Percentiles rank a stretch among this genome's conserved stretches.
phyloP scores from a whole-genome alignment of 345 rosid genomes.

The Aquilaria yunnanensis region DNA sequence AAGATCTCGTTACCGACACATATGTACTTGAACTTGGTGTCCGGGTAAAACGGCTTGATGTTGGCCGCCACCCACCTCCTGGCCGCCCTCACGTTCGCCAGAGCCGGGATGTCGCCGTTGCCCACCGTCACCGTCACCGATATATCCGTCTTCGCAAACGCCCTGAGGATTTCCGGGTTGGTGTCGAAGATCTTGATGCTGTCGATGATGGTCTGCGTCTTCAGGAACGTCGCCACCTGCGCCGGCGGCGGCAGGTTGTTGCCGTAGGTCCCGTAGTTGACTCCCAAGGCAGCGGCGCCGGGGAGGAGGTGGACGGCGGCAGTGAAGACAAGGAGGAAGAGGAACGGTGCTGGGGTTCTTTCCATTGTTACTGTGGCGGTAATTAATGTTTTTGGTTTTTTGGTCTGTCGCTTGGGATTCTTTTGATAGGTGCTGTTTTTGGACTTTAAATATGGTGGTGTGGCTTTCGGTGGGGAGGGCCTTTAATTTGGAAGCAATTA shows the following conservation, averaged over 20 bases:
- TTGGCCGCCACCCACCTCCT: conserved; percentile 51
- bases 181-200: conserved; percentile 64
- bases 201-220: conserved; percentile 51
- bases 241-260: conserved; percentile 73
- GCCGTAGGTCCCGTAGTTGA: conserved; percentile 74
- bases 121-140: conserved; percentile 47
- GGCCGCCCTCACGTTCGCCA: conserved; percentile 31
- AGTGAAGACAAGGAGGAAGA: conserved; percentile 26
- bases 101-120: conserved; percentile 54
- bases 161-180: conserved; percentile 62
- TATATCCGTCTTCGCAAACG: conserved; percentile 56
- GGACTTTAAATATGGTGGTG: no score
- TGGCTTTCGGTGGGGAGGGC: no score
- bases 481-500: no score
- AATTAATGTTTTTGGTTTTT: no score
- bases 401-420: no score
- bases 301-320: conserved; percentile 28
- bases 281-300: conserved; percentile 45
- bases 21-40: conserved; percentile 55
- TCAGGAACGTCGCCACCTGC: conserved; percentile 63
- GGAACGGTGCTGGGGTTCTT: neutral
- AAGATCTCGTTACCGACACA: conserved; percentile 74
- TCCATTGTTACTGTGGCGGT: no score
- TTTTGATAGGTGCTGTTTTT: no score
- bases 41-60: conserved; percentile 56